Percentiles rank a stretch among this genome's conserved stretches.
These are phyloP conservation scores for Forsythia suspensa DNA, from an alignment of 257 asterid genomes.

Conservation along the genomic window DNA sequence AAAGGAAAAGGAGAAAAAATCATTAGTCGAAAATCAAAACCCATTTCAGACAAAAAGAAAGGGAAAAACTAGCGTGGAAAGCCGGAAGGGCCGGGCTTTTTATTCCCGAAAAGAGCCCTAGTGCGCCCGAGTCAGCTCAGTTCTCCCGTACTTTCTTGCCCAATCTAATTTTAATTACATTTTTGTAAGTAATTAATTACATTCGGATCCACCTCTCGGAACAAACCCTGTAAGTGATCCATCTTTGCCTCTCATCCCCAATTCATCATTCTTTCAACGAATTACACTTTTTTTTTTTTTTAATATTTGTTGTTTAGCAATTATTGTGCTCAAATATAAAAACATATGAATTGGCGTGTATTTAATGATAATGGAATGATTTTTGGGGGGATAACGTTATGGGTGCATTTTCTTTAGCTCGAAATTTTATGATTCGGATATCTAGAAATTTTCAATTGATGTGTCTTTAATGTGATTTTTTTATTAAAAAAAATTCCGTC, in stretches of 20 bases:
- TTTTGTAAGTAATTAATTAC: constrained; percentile 11
- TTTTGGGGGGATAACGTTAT: neutral
- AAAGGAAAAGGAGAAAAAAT: too few species aligned
- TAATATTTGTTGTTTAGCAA: neutral
- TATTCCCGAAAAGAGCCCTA: too few species aligned
- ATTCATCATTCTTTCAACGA: neutral
- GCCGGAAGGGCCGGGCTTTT: too few species aligned
- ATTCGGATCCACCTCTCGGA: constrained; percentile 22
- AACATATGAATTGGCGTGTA: neutral
- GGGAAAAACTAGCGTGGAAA: too few species aligned
- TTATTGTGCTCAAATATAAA: neutral
- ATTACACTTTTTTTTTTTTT: neutral
- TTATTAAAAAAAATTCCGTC: neutral
- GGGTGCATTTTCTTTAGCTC: neutral
- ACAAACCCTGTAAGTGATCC: constrained; percentile 26
- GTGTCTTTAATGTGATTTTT: neutral
- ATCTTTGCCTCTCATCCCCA: neutral
- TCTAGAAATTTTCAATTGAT: neutral
- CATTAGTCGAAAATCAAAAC: too few species aligned
- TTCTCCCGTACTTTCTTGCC: neutral
- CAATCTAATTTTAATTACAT: neutral
- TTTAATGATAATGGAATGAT: neutral
- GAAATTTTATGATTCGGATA: neutral
- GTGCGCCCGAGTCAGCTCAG: neutral
- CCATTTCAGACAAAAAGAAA: too few species aligned